These are phyloP conservation scores for Hanseniaspora singularis DNA, from an alignment of 805 yeast genomes.

Conservation along the genomic window DNA sequence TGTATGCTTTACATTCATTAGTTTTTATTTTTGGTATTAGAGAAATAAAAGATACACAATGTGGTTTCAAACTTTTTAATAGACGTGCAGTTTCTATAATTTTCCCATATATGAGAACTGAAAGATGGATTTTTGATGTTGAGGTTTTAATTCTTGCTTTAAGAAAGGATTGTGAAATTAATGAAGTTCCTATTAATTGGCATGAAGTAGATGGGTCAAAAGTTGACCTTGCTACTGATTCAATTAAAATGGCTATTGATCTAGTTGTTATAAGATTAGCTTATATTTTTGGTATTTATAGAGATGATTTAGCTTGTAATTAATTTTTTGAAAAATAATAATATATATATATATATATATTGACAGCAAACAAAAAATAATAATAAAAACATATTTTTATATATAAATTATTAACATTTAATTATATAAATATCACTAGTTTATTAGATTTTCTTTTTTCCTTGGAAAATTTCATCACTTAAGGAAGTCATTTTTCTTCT, in stretches of 20 bases:
- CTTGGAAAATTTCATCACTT: constrained; percentile 29
- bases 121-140: constrained; percentile 97
- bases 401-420: constrained; percentile 6
- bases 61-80: constrained; percentile 91
- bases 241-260: constrained; percentile 87
- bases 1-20: constrained; percentile 82
- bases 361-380: neutral
- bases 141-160: constrained; percentile 76
- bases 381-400: neutral
- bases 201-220: constrained; percentile 94
- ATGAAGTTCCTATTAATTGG: constrained; percentile 86
- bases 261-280: constrained; percentile 83
- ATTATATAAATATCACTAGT: neutral
- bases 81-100: constrained; percentile 49
- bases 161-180: constrained; percentile 51
- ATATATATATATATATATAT: constrained; percentile 1
- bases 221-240: constrained; percentile 81
- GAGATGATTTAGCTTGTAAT: constrained; percentile 23
- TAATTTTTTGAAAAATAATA: neutral
- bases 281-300: constrained; percentile 72
- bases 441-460: constrained; percentile 26
- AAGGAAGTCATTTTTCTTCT: constrained; percentile 28
- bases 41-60: constrained; percentile 82
- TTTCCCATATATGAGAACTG: constrained; percentile 88
- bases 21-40: constrained; percentile 84